phyloP scores from a whole-genome alignment of 129 eudicot genomes.

The sunflower (Helianthus annuus) region HanXRQr2.0-SUNRISE NC_035435.2:140023040-140023539 shows the following conservation, averaged over 20 bases:
- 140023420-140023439: background rate
- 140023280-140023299: background rate
- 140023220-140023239: background rate
- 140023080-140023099: no score
- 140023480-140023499: background rate
- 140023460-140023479: background rate
- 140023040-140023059: no score
- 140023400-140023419: background rate
- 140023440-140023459: background rate
- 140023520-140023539: background rate
- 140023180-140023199: background rate
- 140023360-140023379: no score
- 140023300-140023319: background rate
- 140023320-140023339: background rate
- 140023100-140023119: no score
- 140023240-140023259: background rate
- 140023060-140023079: no score
- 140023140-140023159: background rate
- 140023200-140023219: background rate
- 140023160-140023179: background rate
- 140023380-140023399: background rate
- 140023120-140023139: background rate
- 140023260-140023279: background rate
- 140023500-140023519: background rate
- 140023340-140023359: no score